Base-by-base conservation (phyloP, 2,329 filamentous ascomycete genomes). In the Fusarium sp. region DNA sequence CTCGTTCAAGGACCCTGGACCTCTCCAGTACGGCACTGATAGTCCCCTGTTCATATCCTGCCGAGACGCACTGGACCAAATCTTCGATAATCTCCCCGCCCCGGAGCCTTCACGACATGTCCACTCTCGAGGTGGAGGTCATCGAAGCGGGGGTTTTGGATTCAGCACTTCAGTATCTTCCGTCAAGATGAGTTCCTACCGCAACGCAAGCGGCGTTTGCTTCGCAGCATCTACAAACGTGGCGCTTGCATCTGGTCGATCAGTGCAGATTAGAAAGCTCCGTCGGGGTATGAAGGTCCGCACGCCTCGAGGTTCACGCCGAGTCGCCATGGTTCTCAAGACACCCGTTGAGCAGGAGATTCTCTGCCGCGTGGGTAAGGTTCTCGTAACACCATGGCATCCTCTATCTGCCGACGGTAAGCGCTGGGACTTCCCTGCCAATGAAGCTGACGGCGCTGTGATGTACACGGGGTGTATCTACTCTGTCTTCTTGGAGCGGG, bases 331-430 rank as follows among this genome's bases (percentile, higher is more conserved):
- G 9, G 80, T 90, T 9, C 74, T 90, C 27, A 82, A 80, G 70
- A 88, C 85, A 7, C 72, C 75, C 0, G 81, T 87, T 0, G 54
- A 62, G 4, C 58, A 74, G 39, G 76, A 76, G 35, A 58, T 71
- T 3, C 79, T 89, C 71, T 85, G 83, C 59, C 78, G 78, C 1
- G 73, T 88, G 1, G 80, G 80, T 3, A 70, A 60, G 2, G 76
- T 89, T 10, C 72, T 84, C 9, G 82, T 89, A 27, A 90, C 88
- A 23, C 83, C 84, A 0, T 90, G 86, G 85, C 88, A 90, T 71
- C 88, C 88, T 2, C 75, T 90, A 4, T 80, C 77, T 0, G 46
- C 72, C 3, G 76, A 80, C 20, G 76, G 71, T 17, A 72, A 76
- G 41, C 67, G 52, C 5, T 88, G 85, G 85, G 66, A 59, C 0